phyloP scores from a whole-genome alignment of 1,139 yeast genomes.

The Debaryomycetaceae sp. region DNA sequence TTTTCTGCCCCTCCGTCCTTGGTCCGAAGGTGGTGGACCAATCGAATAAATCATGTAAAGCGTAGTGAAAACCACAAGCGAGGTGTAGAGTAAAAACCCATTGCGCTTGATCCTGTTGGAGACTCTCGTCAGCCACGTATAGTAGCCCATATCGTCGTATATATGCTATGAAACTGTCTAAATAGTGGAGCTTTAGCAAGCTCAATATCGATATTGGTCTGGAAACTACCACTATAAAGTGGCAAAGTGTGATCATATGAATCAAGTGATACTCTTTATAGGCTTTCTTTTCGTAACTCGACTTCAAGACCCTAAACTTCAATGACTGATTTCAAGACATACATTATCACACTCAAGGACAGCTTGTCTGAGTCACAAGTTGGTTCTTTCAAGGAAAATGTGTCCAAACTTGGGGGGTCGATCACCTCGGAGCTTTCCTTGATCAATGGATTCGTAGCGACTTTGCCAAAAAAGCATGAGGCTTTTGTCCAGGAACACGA shows the following conservation, averaged over 20 bases:
- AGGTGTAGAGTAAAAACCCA: slow-evolving; percentile 37
- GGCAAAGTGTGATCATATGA: too few relatives aligned
- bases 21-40: slow-evolving; percentile 9
- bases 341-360: slow-evolving; percentile 40
- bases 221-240: too few relatives aligned
- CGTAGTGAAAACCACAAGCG: slow-evolving; percentile 30
- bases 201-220: too few relatives aligned
- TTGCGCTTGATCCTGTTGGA: slow-evolving; percentile 20
- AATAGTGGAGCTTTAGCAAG: too few relatives aligned
- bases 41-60: slow-evolving; percentile 32
- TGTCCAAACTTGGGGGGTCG: slow-evolving; percentile 54
- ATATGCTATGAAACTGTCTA: too few relatives aligned
- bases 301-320: not conserved
- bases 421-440: slow-evolving; percentile 61
- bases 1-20: not conserved
- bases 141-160: slow-evolving; percentile 1
- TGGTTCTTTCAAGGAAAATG: slow-evolving; percentile 26
- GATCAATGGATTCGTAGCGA: slow-evolving; percentile 65
- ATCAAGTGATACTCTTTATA: too few relatives aligned
- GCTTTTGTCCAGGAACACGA: slow-evolving; percentile 39
- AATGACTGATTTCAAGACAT: slow-evolving; percentile 23
- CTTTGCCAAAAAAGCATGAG: slow-evolving; percentile 49
- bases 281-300: too few relatives aligned
- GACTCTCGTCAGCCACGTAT: slow-evolving; percentile 1
- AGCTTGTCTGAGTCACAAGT: slow-evolving; percentile 29